Evolutionary conservation across 805 yeast genomes (phyloP).

Genomic region (Hanseniaspora occidentalis): DNA sequence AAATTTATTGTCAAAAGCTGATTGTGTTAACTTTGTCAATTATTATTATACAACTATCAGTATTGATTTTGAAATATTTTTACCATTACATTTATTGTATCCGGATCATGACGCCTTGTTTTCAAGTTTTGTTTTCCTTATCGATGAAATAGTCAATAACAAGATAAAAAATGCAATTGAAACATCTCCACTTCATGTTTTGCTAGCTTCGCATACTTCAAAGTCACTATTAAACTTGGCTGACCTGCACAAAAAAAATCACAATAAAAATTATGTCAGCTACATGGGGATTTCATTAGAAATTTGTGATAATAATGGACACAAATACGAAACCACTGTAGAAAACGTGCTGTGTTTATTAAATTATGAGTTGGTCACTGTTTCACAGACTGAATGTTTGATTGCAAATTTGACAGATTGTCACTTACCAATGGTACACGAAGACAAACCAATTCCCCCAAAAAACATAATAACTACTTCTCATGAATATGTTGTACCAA

Average conservation of each 20-base stretch:
- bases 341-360: neutral
- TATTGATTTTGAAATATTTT: slow-evolving; percentile 61
- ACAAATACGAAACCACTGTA: neutral
- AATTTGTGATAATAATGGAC: neutral
- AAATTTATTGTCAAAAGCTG: slow-evolving; percentile 64
- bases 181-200: slow-evolving; percentile 81
- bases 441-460: too few relatives aligned
- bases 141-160: slow-evolving; percentile 61
- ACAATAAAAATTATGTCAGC: neutral
- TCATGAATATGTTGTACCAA: slow-evolving; percentile 45
- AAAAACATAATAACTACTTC: too few relatives aligned
- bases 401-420: too few relatives aligned
- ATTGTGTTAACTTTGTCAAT: slow-evolving; percentile 56
- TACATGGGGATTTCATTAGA: neutral
- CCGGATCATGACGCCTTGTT: too few relatives aligned
- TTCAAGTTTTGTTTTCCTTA: too few relatives aligned
- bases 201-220: slow-evolving; percentile 77
- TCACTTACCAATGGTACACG: too few relatives aligned
- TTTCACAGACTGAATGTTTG: too few relatives aligned
- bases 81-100: too few relatives aligned
- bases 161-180: slow-evolving; percentile 45
- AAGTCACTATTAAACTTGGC: slow-evolving; percentile 26
- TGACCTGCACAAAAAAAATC: neutral
- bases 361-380: neutral
- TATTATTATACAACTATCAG: slow-evolving; percentile 55